These are phyloP conservation scores for Pseudopyrenochaeta lycopersici DNA, from an alignment of 2,329 filamentous ascomycete species.

Conservation along the genomic window DNA sequence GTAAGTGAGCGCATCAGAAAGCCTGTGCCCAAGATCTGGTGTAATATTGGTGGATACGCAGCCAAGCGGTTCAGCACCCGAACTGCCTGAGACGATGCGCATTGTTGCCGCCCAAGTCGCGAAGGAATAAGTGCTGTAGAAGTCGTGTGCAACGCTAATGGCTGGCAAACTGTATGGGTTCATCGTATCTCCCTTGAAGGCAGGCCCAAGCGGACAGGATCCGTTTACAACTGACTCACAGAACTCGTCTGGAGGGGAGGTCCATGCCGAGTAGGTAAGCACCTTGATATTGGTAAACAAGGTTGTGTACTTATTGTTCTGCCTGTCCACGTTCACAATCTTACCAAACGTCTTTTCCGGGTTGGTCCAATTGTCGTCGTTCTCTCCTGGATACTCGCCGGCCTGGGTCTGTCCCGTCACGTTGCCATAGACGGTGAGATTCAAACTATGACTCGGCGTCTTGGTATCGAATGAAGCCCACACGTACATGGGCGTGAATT, in stretches of 20 bases:
- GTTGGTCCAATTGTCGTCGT: conserved; percentile 69
- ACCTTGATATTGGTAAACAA: conserved; percentile 76
- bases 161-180: conserved; percentile 69
- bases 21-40: conserved; percentile 75
- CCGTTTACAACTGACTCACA: conserved; percentile 64
- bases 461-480: conserved; percentile 76
- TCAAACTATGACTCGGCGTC: conserved; percentile 70
- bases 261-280: conserved; percentile 77
- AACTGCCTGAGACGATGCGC: conserved; percentile 78
- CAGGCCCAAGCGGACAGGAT: conserved; percentile 77
- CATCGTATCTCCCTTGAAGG: conserved; percentile 68
- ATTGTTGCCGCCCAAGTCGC: conserved; percentile 80
- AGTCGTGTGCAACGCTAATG: conserved; percentile 76
- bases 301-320: conserved; percentile 73
- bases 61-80: conserved; percentile 69
- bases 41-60: conserved; percentile 87
- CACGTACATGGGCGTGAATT: conserved; percentile 80
- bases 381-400: conserved; percentile 66
- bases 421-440: conserved; percentile 87
- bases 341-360: conserved; percentile 73
- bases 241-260: conserved; percentile 63
- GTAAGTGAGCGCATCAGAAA: conserved; percentile 76
- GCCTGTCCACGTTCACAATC: conserved; percentile 71
- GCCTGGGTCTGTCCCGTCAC: conserved; percentile 76
- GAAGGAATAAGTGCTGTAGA: conserved; percentile 86